Base-by-base conservation (phyloP, 805 yeast species). In the Cyberlindnera bimundalis region DNA sequence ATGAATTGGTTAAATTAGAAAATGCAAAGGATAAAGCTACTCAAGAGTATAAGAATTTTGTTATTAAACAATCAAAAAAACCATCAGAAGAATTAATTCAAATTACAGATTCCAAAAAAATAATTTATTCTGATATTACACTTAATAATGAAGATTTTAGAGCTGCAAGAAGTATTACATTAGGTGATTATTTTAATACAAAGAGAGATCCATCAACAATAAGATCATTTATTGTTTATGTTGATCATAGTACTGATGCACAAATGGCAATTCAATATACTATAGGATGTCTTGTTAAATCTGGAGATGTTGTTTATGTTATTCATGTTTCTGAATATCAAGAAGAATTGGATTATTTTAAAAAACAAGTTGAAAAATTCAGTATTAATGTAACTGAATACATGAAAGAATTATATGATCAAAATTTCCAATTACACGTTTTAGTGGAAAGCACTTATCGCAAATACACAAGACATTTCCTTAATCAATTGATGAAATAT, bases 231-330 rank as follows among this genome's bases (percentile, higher is more conserved):
- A 63, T 89, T 35, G 73, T 88, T 16, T 87, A 93, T 55, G 76
- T 84, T 67, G 96, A 90, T 59, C 73, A 84, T 47, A 79, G 91
- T 4, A 84, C 87, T 0, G 96, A 88, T 58, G 81, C 95, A 2
- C 70, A 73, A 28, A 84, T 84, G 60, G 93, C 96, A 0, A 68
- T 90, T 17, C 93, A 87, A 54, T 89, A 96, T 84, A 77, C 89
- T 31, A 70, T 90, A 51, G 97, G 97, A 2, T 77, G 95, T 0
- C 82, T 88, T 1, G 69, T 89, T 34, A 83, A 81, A 17, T 89
- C 86, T 55, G 93, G 93, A 0, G 84, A 88, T 39, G 87, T 89
- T 1, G 62, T 89, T 40, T 86, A 84, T 58, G 76, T 87, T 16
- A 37, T 57, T 19, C 75, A 76, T 50, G 81, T 76, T 11, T 69